Evolutionary conservation across 352 stramenopile species (phyloP).

Genomic region (Pythium chondricola): DNA sequence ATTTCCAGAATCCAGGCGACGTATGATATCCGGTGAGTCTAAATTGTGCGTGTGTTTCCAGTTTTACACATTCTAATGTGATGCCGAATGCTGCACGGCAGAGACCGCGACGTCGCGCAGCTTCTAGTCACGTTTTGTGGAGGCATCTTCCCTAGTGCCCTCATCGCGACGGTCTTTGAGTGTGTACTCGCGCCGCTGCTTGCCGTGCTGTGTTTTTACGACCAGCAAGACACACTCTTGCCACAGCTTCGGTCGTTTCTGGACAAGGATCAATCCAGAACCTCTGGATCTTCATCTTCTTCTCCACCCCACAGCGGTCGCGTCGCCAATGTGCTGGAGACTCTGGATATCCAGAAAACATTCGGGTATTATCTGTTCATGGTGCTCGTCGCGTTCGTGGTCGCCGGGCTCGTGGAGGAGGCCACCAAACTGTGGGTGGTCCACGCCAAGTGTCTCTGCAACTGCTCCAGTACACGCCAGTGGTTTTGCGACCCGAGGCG

Average conservation of each 20-base stretch:
- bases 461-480: slow-evolving; percentile 5
- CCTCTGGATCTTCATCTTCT: neutral
- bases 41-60: neutral
- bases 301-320: slow-evolving; percentile 19
- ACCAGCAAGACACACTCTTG: slow-evolving; percentile 39
- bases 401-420: slow-evolving; percentile 62
- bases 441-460: slow-evolving; percentile 39
- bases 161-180: slow-evolving; percentile 39
- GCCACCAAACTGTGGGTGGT: slow-evolving; percentile 65
- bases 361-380: slow-evolving; percentile 60
- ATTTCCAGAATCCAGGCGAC: slow-evolving; percentile 3
- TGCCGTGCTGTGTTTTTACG: slow-evolving; percentile 44
- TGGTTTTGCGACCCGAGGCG: slow-evolving; percentile 47
- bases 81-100: no score
- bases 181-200: slow-evolving; percentile 30
- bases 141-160: slow-evolving; percentile 33
- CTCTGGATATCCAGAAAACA: slow-evolving; percentile 48
- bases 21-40: slow-evolving; percentile 19
- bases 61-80: no score
- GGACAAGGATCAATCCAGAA: slow-evolving; percentile 5
- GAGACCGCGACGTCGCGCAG: slow-evolving; percentile 56
- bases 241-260: slow-evolving; percentile 35
- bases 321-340: slow-evolving; percentile 34
- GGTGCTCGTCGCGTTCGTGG: slow-evolving; percentile 39
- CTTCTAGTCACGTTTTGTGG: slow-evolving; percentile 48